Base-by-base conservation (phyloP, 192 early-diverging fungal genomes). In the Entomortierella lignicola region DNA sequence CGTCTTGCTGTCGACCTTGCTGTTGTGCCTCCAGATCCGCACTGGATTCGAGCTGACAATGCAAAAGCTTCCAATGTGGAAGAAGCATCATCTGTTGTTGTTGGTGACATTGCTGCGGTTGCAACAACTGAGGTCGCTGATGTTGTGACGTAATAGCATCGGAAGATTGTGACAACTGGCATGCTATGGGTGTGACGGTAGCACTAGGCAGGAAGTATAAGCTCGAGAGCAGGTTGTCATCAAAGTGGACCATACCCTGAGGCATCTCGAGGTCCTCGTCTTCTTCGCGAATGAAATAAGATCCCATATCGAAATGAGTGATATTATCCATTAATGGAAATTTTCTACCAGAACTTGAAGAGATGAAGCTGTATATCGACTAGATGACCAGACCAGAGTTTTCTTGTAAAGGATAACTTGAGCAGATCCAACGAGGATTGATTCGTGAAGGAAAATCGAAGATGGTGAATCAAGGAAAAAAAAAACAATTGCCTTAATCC, bases 101-200 rank as follows among this genome's bases (percentile, higher is more conserved):
- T 30, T 32, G 30, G 5, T 56, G 55, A n/a, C n/a, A n/a, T 18
- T 51, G 43, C 51, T 64, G 62, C 55, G 6, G 30, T 25, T 56
- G 55, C 55, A 10, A 30, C 17, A 18, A 30, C 55, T 34, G 55
- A 2, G 26, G 52, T n/a, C 11, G 2, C 26, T 54, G 52, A 4
- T 10, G 15, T 4, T 50, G 47, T 4, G 5, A 23, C 47, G 4
- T 23, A 15, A 15, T 4, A 50, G 47, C 47, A 50, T 17, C 47
- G 15, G 47, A 17, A 17, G 4, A 23, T 21, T 50, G 47, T 4
- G 21, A 21, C 20, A 15, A 12, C 2, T 47, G 15, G 20, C 17
- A 20, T 47, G 20, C 44, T 20, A 15, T 15, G 4, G 44, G 44
- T 2, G 44, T 47, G 20, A 15, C 17, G 10, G 3, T 25, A 26